A percentile compares a stretch with the other conserved stretches of the same genome.
phyloP scores from a whole-genome alignment of 139 green algal genomes.

The Micractinium sp. region DNA sequence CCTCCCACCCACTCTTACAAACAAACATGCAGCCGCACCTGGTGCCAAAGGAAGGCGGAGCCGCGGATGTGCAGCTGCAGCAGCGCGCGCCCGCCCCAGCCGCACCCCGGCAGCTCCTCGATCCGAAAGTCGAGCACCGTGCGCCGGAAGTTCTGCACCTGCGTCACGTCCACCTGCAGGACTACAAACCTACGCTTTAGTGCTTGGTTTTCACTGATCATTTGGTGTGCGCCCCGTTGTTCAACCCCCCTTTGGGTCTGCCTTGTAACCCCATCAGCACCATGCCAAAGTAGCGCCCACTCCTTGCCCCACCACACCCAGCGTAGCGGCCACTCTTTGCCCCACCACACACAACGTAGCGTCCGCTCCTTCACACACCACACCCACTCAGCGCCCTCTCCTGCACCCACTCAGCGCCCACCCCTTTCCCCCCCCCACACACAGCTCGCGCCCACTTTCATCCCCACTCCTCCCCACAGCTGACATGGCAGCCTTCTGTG shows the following conservation, averaged over 20 bases:
- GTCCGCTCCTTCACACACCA: too few species aligned
- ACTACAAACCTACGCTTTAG: too few species aligned
- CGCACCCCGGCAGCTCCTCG: conserved; percentile 10
- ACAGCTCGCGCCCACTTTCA: too few species aligned
- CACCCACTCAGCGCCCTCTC: background rate
- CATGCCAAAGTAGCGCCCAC: background rate
- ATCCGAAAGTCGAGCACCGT: conserved; percentile 62
- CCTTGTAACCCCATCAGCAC: background rate
- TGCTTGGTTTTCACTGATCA: too few species aligned
- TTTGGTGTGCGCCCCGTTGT: too few species aligned
- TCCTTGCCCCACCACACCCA: background rate
- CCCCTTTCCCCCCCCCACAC: background rate
- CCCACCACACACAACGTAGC: too few species aligned
- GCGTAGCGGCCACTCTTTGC: too few species aligned
- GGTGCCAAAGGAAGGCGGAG: conserved; percentile 91
- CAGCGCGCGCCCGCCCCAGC: conserved; percentile 26
- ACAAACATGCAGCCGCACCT: conserved; percentile 50
- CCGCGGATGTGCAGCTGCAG: conserved; percentile 64
- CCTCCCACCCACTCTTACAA: background rate
- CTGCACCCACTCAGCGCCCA: background rate
- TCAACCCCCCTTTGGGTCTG: too few species aligned
- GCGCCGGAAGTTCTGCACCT: conserved; percentile 72
- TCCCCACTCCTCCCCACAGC: background rate
- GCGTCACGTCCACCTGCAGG: conserved; percentile 37
- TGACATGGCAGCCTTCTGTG: conserved; percentile 14